Evolutionary conservation across 140 eudicot species (phyloP).

Genomic region (Bidens hawaiensis): DNA sequence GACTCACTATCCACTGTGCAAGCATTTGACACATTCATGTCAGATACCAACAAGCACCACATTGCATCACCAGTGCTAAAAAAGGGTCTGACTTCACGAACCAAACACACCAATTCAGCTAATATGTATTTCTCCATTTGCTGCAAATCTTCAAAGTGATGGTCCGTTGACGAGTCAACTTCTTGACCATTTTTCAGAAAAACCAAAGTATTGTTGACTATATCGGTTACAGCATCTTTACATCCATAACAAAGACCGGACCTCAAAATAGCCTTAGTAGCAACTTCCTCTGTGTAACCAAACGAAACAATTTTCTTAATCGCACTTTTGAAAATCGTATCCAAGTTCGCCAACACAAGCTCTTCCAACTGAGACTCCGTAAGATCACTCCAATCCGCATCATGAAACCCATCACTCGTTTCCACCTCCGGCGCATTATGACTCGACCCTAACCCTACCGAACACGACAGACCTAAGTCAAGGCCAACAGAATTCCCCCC

Average conservation of each 20-base stretch:
- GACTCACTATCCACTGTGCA: slow-evolving; percentile 81
- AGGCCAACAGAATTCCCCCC: slow-evolving; percentile 57
- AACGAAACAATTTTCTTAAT: slow-evolving; percentile 69
- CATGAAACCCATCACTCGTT: slow-evolving; percentile 46
- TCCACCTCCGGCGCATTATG: slow-evolving; percentile 39
- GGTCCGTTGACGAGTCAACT: slow-evolving; percentile 50
- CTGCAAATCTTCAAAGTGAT: slow-evolving; percentile 72
- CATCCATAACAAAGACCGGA: slow-evolving; percentile 92
- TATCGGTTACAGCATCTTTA: slow-evolving; percentile 75
- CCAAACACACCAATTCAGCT: slow-evolving; percentile 86
- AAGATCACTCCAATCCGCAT: slow-evolving; percentile 93
- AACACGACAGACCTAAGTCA: slow-evolving; percentile 74
- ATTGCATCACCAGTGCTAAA: slow-evolving; percentile 97
- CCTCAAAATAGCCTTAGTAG: slow-evolving; percentile 72
- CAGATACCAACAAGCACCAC: slow-evolving; percentile 96
- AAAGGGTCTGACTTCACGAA: slow-evolving; percentile 83
- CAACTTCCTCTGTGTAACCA: slow-evolving; percentile 79
- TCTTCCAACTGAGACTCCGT: slow-evolving; percentile 86
- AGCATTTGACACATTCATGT: slow-evolving; percentile 92
- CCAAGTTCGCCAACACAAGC: slow-evolving; percentile 77
- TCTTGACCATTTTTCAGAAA: slow-evolving; percentile 70
- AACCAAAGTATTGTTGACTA: slow-evolving; percentile 78
- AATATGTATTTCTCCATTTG: slow-evolving; percentile 82
- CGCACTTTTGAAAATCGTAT: slow-evolving; percentile 73
- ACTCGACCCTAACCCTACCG: slow-evolving; percentile 36